Percentiles rank a stretch among this genome's conserved stretches.
Conservation (phyloP, 164 flowering plant species). For the Umbellularia californica region DNA sequence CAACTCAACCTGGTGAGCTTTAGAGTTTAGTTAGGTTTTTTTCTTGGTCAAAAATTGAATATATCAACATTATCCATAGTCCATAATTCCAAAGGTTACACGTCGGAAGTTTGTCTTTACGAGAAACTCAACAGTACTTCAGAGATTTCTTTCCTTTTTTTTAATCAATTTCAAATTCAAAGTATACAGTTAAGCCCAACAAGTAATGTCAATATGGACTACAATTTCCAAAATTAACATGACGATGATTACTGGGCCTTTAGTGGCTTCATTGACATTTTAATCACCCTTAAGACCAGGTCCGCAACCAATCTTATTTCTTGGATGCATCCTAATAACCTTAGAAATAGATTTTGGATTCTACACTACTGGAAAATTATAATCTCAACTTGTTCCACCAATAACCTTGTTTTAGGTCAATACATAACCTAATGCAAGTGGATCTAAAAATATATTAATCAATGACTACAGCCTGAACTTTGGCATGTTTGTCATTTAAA, state of each 20-base stretch:
- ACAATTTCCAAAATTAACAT: not conserved
- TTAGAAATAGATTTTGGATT: not conserved
- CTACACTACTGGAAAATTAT: not conserved
- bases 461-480: not conserved
- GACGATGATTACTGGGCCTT: not conserved
- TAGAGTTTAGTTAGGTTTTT: no score
- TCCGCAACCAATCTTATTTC: not conserved
- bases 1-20: no score
- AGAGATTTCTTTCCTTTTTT: not conserved
- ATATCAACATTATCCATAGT: no score
- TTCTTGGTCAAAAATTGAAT: no score
- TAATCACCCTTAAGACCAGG: not conserved
- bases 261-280: not conserved
- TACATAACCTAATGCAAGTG: not conserved
- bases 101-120: not conserved
- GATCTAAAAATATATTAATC: not conserved
- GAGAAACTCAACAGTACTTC: not conserved
- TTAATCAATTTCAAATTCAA: no score
- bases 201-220: not conserved
- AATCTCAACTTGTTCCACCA: not conserved
- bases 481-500: not conserved
- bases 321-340: not conserved
- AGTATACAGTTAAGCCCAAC: not conserved
- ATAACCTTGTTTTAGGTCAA: not conserved
- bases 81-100: no score